phyloP scores from a whole-genome alignment of 1,284 basidiomycete species.

The Cryptococcus sp. region DNA sequence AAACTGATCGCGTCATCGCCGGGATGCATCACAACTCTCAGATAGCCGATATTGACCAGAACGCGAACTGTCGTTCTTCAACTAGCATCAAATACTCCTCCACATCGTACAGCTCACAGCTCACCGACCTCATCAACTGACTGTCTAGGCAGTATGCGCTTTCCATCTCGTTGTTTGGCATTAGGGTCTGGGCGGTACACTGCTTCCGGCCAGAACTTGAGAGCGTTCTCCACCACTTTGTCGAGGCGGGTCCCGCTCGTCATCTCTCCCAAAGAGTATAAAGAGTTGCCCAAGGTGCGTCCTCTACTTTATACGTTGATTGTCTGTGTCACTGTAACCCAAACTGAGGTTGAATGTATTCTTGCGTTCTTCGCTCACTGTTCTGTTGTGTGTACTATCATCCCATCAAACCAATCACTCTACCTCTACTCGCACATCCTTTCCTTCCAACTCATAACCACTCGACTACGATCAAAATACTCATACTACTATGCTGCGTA shows the following conservation, averaged over 20 bases:
- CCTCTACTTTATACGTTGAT: background rate
- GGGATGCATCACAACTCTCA: too few species aligned
- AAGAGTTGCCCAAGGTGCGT: constrained; percentile 39
- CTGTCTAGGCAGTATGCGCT: constrained; percentile 3
- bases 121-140: too few species aligned
- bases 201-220: constrained; percentile 3
- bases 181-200: background rate
- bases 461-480: too few species aligned
- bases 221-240: constrained; percentile 10
- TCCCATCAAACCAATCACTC: background rate
- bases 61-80: too few species aligned
- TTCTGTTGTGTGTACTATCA: background rate
- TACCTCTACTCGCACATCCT: background rate
- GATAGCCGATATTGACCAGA: too few species aligned
- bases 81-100: too few species aligned
- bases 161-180: constrained; percentile 5
- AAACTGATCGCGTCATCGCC: too few species aligned
- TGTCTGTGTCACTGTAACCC: background rate
- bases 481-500: background rate
- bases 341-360: background rate
- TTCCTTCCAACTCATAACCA: too few species aligned
- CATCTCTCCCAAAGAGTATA: constrained; percentile 38
- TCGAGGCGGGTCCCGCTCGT: constrained; percentile 33
- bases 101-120: too few species aligned
- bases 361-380: background rate